Conservation (phyloP, 1,139 yeast genomes). For the Geotrichum australiense region DNA sequence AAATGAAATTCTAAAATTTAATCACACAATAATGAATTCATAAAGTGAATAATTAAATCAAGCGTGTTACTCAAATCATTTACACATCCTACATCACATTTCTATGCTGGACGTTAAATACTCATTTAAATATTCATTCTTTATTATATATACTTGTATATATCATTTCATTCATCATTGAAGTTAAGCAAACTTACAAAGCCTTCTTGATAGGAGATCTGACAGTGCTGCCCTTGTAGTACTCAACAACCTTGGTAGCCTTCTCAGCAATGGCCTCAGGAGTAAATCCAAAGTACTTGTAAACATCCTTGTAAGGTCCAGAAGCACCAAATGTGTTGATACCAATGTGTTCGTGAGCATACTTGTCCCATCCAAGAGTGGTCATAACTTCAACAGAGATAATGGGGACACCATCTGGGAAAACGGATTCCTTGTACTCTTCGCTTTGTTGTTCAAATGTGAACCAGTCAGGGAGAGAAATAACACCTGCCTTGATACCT, state of each 20-base stretch:
- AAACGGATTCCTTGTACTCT: slow-evolving; percentile 74
- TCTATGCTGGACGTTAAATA: no score
- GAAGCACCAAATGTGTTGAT: slow-evolving; percentile 96
- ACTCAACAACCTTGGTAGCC: slow-evolving; percentile 71
- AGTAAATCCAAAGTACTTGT: slow-evolving; percentile 82
- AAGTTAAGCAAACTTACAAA: slow-evolving; percentile 33
- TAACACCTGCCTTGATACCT: slow-evolving; percentile 74
- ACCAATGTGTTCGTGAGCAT: slow-evolving; percentile 96
- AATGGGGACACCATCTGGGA: slow-evolving; percentile 94
- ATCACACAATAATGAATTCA: no score
- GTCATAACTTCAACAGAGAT: slow-evolving; percentile 92
- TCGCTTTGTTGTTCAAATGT: slow-evolving; percentile 79
- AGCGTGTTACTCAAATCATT: no score
- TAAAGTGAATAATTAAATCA: no score
- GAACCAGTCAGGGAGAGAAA: slow-evolving; percentile 87
- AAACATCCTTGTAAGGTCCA: slow-evolving; percentile 81
- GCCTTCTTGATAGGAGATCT: slow-evolving; percentile 78
- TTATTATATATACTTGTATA: slow-evolving; percentile 1
- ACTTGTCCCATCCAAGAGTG: slow-evolving; percentile 89
- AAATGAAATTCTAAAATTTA: no score
- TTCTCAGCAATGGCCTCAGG: slow-evolving; percentile 88
- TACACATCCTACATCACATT: no score
- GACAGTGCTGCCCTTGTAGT: slow-evolving; percentile 71
- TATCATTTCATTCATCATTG: slow-evolving; percentile 1
- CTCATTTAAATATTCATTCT: no score